Conservation (phyloP, 345 rosid species). For the Dovyalis caffra region DNA sequence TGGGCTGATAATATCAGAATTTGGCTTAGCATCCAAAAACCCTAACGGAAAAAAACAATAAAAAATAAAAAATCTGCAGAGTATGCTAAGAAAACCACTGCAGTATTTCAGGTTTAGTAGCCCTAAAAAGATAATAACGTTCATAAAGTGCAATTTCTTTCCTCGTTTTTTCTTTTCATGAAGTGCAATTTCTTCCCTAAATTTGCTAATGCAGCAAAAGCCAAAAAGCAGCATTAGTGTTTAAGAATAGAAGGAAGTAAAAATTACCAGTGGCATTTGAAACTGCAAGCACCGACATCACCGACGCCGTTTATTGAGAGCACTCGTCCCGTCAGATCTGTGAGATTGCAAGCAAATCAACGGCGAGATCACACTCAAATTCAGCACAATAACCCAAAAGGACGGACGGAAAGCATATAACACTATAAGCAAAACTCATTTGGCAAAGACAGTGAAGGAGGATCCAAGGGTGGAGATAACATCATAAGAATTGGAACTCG, state of each 20-base stretch:
- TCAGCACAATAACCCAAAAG: conserved; percentile 18
- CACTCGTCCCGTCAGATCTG: conserved; percentile 45
- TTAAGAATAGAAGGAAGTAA: not conserved
- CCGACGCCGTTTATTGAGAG: conserved; percentile 40
- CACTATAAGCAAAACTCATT: conserved; percentile 34
- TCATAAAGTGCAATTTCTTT: not conserved
- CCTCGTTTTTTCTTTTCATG: not conserved
- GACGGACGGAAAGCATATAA: conserved; percentile 13
- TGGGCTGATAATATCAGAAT: not conserved
- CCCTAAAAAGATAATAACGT: not conserved
- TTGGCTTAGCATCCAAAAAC: not conserved
- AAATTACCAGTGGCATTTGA: conserved; percentile 37
- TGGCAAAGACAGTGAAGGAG: conserved; percentile 32
- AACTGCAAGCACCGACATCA: conserved; percentile 55
- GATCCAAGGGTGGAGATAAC: conserved; percentile 36
- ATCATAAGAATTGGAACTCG: conserved; percentile 33
- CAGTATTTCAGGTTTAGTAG: not conserved
- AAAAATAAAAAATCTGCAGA: not conserved
- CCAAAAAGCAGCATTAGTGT: not conserved
- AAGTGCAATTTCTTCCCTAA: not conserved
- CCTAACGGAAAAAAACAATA: not conserved
- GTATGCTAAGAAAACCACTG: not conserved
- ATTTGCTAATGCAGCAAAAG: conserved; percentile 5
- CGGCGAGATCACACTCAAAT: conserved; percentile 36
- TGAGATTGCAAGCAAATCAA: conserved; percentile 32